Base-by-base conservation (phyloP, 805 yeast genomes). In the Schizosaccharomyces japonicus region DNA sequence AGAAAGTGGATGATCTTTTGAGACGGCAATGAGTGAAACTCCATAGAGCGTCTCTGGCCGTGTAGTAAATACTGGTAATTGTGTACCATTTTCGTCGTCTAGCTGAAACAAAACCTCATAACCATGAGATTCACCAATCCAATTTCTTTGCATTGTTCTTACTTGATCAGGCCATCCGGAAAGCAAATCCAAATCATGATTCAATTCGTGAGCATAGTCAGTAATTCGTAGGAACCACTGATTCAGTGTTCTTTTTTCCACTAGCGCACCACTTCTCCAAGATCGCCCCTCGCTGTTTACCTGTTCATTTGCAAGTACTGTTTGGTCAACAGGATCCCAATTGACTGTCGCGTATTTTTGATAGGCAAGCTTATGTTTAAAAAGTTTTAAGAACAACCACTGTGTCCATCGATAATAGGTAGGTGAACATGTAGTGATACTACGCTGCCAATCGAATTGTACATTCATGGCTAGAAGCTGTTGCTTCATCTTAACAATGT, bases 141-240 rank as follows among this genome's bases (percentile, higher is more conserved):
- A 90, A 60, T 90, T 75, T 48, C 63, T 70, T 62, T 90, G 98
- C 96, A 87, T 85, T 4, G 75, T 64, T 58, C 77, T 80, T 15
- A 90, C 96, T 55, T 80, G 78, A 2, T 70, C 68, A 0, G 98
- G 98, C 98, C 98, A 90, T 4, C 75, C 64, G 1, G 68, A 62
- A 44, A 90, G 68, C 1, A 60, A 48, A 0, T 67, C 65, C 50
- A 90, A 60, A 60, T 90, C 96, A 8, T 65, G 59, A 49, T 72
- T 70, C 48, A 90, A 65, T 2, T 67, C 76, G 2, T 69, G 63
- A 1, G 94, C 94, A 61, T 72, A 84, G 50, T 77, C 68, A 1
- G 98, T 84, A 49, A 90, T 87, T 8, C 82, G 82, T 53, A 90
- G 67, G 55, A 87, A 90, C 98, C 98, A 90, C 60, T 90, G 98